Evolutionary conservation across 2,329 filamentous ascomycete genomes (phyloP).

Genomic region (Fusarium subtropicale): DNA sequence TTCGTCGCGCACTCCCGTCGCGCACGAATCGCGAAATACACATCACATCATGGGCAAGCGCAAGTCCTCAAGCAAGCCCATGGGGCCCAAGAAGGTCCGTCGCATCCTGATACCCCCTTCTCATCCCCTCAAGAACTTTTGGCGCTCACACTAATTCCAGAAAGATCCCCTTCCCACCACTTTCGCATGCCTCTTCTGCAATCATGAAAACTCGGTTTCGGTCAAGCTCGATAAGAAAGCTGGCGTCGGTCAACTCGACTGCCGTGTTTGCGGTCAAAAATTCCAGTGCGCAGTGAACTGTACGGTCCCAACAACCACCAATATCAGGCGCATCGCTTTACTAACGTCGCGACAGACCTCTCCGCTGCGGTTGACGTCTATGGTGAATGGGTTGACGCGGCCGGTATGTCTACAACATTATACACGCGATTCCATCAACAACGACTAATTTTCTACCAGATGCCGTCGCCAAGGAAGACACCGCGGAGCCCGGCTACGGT

Average conservation of each 20-base stretch:
- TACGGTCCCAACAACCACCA: constrained; percentile 56
- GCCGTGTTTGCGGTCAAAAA: constrained; percentile 92
- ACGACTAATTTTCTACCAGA: constrained; percentile 52
- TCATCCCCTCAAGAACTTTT: background rate
- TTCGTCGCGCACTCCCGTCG: constrained; percentile 6
- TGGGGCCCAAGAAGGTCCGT: constrained; percentile 82
- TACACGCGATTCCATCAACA: background rate
- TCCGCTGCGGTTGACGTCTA: constrained; percentile 95
- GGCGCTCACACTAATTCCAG: constrained; percentile 54
- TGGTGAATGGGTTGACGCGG: constrained; percentile 96
- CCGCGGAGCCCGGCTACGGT: constrained; percentile 46
- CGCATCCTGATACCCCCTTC: constrained; percentile 9
- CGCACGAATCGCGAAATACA: constrained; percentile 35
- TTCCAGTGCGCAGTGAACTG: constrained; percentile 96
- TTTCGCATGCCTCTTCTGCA: constrained; percentile 99
- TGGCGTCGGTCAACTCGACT: constrained; percentile 85
- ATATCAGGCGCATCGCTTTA: constrained; percentile 19
- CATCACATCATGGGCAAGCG: constrained; percentile 80
- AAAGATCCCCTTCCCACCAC: constrained; percentile 78
- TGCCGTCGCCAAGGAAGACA: constrained; percentile 62
- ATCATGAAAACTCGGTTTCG: constrained; percentile 91
- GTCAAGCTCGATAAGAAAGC: constrained; percentile 95
- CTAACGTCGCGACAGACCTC: constrained; percentile 69
- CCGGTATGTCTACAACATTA: constrained; percentile 57
- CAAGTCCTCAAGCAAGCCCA: constrained; percentile 89